Evolutionary conservation across 108 stramenopile genomes (phyloP).

Genomic region (Aurantiochytrium sp.): DNA sequence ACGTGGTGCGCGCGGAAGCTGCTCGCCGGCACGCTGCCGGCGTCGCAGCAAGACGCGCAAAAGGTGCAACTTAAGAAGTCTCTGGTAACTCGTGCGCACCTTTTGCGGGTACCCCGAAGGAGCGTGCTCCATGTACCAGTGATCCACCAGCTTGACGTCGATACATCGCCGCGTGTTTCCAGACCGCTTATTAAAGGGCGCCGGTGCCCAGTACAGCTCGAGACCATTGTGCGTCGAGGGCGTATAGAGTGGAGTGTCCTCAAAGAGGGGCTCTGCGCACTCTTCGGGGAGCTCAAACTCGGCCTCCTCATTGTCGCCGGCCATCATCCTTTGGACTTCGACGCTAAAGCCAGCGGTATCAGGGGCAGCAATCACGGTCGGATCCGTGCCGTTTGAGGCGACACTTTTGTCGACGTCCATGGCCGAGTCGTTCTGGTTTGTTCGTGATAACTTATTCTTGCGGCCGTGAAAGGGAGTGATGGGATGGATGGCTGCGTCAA

Average conservation of each 20-base stretch:
- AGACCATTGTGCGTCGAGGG: constrained; percentile 70
- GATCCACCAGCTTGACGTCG: constrained; percentile 90
- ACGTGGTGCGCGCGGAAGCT: constrained; percentile 20
- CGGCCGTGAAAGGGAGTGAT: constrained; percentile 64
- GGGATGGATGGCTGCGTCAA: constrained; percentile 72
- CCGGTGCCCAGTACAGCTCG: constrained; percentile 87
- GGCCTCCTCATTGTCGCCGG: constrained; percentile 27
- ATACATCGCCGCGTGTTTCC: constrained; percentile 85
- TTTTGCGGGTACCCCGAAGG: constrained; percentile 87
- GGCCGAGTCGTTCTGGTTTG: background rate
- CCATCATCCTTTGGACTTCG: background rate
- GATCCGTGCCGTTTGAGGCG: background rate
- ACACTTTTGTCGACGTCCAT: too few species aligned
- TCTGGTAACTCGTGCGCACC: constrained; percentile 96
- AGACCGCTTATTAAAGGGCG: constrained; percentile 84
- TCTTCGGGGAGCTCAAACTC: constrained; percentile 35
- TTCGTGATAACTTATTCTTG: background rate
- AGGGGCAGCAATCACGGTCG: too few species aligned
- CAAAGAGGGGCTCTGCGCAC: constrained; percentile 39
- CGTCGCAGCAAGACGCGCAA: constrained; percentile 81
- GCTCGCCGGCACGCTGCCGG: constrained; percentile 62
- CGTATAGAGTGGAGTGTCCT: constrained; percentile 41
- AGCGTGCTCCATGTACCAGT: constrained; percentile 75
- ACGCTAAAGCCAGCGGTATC: background rate
- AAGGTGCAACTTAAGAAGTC: constrained; percentile 95